phyloP scores from a whole-genome alignment of 2,329 filamentous ascomycete genomes.

The Cryphonectria radicalis region DNA sequence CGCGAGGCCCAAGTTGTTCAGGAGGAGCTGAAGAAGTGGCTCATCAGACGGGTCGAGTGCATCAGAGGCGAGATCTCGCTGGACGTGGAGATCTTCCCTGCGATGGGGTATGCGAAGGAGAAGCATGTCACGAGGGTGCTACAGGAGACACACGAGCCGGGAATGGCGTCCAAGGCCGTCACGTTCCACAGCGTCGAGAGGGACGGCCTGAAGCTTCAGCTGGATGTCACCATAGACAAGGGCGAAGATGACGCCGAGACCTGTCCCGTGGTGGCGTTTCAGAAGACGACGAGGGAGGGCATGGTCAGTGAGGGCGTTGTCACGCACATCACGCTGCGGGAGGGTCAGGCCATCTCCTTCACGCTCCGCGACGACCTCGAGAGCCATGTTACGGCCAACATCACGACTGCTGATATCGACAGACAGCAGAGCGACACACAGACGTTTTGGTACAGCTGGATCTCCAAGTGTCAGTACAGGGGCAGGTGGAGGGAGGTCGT shows the following conservation, averaged over 20 bases:
- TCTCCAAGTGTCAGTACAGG: constrained; percentile 70
- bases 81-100: constrained; percentile 73
- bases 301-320: constrained; percentile 67
- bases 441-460: constrained; percentile 75
- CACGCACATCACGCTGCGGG: constrained; percentile 61
- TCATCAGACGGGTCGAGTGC: constrained; percentile 73
- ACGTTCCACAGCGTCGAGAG: constrained; percentile 60
- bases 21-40: constrained; percentile 70
- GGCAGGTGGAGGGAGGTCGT: constrained; percentile 74
- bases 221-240: constrained; percentile 69
- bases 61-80: constrained; percentile 69
- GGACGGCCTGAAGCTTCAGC: constrained; percentile 56
- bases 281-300: constrained; percentile 53
- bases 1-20: constrained; percentile 58
- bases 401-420: constrained; percentile 63
- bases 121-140: constrained; percentile 63
- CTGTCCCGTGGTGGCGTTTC: constrained; percentile 60
- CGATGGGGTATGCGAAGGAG: constrained; percentile 71
- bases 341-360: constrained; percentile 72
- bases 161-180: constrained; percentile 59
- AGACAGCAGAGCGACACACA: constrained; percentile 71
- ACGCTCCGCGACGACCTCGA: constrained; percentile 66
- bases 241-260: constrained; percentile 51
- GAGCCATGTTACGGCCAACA: constrained; percentile 59
- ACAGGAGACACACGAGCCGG: constrained; percentile 46